phyloP scores from a whole-genome alignment of 495 filamentous ascomycete genomes.

The Viridothelium virens region DNA sequence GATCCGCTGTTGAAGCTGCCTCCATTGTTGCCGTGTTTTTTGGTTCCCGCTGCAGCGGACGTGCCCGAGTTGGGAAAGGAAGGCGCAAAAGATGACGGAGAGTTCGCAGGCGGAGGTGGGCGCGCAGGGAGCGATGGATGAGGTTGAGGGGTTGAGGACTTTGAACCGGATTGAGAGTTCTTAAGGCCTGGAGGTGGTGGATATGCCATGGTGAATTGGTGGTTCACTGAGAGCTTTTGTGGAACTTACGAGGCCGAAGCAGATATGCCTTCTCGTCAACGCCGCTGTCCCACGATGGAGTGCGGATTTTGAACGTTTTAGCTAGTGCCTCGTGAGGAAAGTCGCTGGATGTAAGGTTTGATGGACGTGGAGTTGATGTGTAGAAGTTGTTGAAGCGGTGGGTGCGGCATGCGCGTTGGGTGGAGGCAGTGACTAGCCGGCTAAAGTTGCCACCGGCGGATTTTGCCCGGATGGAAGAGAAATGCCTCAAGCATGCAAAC shows the following conservation, averaged over 20 bases:
- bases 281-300: constrained; percentile 19
- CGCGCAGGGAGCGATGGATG: constrained; percentile 70
- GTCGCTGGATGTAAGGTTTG: no score
- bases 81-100: constrained; percentile 51
- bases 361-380: no score
- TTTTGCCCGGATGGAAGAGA: no score
- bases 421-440: no score
- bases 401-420: no score
- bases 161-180: constrained; percentile 31
- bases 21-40: constrained; percentile 30
- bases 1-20: constrained; percentile 36
- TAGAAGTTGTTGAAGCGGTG: no score
- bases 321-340: background rate
- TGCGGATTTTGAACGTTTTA: background rate
- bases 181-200: constrained; percentile 84
- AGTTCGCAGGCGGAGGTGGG: constrained; percentile 59
- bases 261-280: background rate
- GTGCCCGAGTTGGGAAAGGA: constrained; percentile 45
- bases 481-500: no score
- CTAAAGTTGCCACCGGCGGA: no score
- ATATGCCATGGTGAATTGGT: constrained; percentile 87
- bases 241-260: constrained; percentile 5
- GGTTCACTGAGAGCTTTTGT: constrained; percentile 37
- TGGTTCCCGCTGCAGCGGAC: constrained; percentile 35
- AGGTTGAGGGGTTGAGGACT: constrained; percentile 42